Base-by-base conservation (phyloP, 2,329 filamentous ascomycete species). In the Aspergillus versicolor region DNA sequence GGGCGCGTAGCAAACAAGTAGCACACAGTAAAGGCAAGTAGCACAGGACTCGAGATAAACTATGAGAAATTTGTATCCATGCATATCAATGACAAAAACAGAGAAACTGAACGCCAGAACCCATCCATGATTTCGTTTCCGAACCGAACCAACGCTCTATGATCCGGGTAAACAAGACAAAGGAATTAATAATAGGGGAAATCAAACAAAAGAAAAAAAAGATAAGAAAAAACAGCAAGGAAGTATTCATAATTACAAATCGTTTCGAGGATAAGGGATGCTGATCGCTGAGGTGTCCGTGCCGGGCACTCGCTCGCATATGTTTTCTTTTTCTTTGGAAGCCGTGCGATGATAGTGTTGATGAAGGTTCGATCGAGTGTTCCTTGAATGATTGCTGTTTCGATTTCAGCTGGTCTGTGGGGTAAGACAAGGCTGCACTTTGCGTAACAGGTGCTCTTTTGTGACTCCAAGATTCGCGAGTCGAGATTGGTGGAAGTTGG, bases 161-260 rank as follows among this genome's bases (percentile, higher is more conserved):
- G 32, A 48, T 53, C 38, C n/a, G 17, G 32, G n/a, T 21, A 38
- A 22, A 27, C 27, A 27, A 9, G 19, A 52, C 52, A 43, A 34
- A 38, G 24, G 30, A 46, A 46, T 46, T 37, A 2, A 15, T 19
- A 48, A 50, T 37, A 48, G 21, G 50, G 27, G 41, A 30, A 19
- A 41, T 54, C 30, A n/a, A 34, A 5, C 19, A 30, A 11, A 52
- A 11, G 30, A 50, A 30, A 38, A 41, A 41, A 30, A 21, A 22
- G 15, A 54, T 22, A 22, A 21, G 22, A 43, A 43, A 22, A 43
- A 12, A 19, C 9, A 17, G 24, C 42, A 56, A 13, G 44, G 34
- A 17, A 42, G 48, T 53, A 46, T 32, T 52, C 49, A 17, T 51
- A 13, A 51, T 52, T 52, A 52, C 27, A 52, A 56, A 46, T 52